Base-by-base conservation (phyloP, 2,329 filamentous ascomycete species). In the Paracamarosporium sp. region DNA sequence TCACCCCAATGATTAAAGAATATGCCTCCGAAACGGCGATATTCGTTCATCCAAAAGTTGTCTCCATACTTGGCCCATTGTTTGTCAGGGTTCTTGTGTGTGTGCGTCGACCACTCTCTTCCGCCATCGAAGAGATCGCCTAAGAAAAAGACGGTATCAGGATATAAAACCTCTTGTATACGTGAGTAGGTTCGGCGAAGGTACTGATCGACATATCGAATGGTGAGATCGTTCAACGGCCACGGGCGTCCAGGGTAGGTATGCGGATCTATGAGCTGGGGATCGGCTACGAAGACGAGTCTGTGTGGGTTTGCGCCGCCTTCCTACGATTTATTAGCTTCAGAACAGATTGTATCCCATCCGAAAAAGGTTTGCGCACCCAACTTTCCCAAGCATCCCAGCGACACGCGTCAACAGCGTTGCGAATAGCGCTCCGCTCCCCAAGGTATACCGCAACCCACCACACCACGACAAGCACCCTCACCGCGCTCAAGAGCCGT, bases 121-220 rank as follows among this genome's bases (percentile, higher is more conserved):
- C 95, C 95, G 4, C 95, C 95, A 72, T 99, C 95, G 69, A 99
- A 97, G 0, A 99, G 81, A 72, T 99, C 95, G 7, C 95, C 95
- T 0, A 99, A 81, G 72, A 99, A 98, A 72, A 97, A 86, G 1
- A 96, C 82, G 15, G 91, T 93, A 72, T 97, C 92, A 0, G 95
- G 95, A n/a, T 86, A 85, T 13, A 98, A 82, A 17, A 86, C 80
- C 17, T 84, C 80, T 70, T 97, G 92, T 56, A 98, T 84, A 52
- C 89, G 85, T n/a, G 82, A 85, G 74, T 96, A 98, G 8, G 90
- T 88, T 40, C 93, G 88, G 38, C 89, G 88, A 62, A 99, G 85
- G 77, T 97, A 99, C 71, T 92, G 90, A 77, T 99, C 95, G 55
- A 93, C 96, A 66, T 97, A 88, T 56, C 81, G 80, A 58, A 89